Base-by-base conservation (phyloP, 306 rosid species). In the Rosa lucieae region DNA sequence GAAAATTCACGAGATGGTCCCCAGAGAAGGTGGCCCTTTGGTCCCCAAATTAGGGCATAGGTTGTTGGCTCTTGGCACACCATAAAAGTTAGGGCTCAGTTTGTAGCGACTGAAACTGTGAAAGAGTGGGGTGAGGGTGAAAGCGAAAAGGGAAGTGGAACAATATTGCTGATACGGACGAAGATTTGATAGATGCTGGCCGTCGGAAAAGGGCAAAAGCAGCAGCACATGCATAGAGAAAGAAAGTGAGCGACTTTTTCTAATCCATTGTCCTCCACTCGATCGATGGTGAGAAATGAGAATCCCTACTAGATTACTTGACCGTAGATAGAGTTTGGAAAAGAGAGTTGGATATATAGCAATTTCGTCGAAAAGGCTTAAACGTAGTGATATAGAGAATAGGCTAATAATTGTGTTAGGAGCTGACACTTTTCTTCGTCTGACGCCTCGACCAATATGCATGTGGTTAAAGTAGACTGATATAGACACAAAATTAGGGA, bases 181-280 rank as follows among this genome's bases (percentile, higher is more conserved):
- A 8, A 67, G 71, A 67, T 67, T 17, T 39, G 26, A 67, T 40
- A 3, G 49, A 67, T 9, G 72, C 49, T 6, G 48, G 48, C 72
- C 49, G 2, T 40, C 49, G 49, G 48, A 67, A 39, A 39, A 67
- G 48, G 49, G 72, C 29, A 37, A 40, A 67, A 39, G 49, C 49
- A 67, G 46, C 72, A 67, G 48, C 72, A 67, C 72, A 67, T 67
- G 72, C 72, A 67, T 18, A 0, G 29, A 29, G n/a, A 67, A 18
- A 18, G 15, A 67, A 67, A 67, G 47, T 40, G 48, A 67, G 26
- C 48, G 71, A 20, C 71, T 67, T 67, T 67, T 14, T 67, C 71
- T 67, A 37, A 6, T 67, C 47, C 23, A 17, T 40, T 10, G 48
- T 67, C 71, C 48, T 67, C 71, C 71, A 67, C 48, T 39, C 26